Percentiles rank a stretch among this genome's conserved stretches.
Evolutionary conservation across 2,329 filamentous ascomycete genomes (phyloP).

Genomic region (Drechslerella coelobrocha): DNA sequence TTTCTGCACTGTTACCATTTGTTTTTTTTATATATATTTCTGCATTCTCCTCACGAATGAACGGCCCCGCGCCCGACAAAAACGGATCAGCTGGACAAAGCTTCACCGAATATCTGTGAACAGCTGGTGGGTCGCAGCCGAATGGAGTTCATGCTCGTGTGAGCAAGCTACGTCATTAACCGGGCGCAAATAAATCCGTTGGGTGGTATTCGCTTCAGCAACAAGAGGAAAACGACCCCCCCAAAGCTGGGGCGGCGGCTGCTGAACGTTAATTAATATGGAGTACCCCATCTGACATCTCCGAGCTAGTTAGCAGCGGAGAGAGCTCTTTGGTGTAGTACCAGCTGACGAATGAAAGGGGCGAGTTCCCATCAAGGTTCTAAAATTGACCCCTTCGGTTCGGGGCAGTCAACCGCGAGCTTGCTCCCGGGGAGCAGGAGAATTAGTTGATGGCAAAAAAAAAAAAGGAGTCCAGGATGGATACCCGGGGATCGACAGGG

Average conservation of each 20-base stretch:
- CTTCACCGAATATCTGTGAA: conserved; percentile 12
- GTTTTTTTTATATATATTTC: too few relatives aligned
- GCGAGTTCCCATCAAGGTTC: conserved; percentile 27
- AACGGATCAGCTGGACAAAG: conserved; percentile 43
- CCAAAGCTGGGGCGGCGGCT: conserved; percentile 3
- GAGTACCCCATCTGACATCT: conserved; percentile 42
- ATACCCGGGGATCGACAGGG: conserved; percentile 50
- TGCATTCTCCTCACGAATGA: too few relatives aligned
- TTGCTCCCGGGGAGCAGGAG: not conserved
- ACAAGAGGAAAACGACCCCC: not conserved
- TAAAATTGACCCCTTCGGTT: conserved; percentile 46
- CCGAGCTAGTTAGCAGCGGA: conserved; percentile 27
- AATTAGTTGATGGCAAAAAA: conserved; percentile 17
- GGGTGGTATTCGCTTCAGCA: conserved; percentile 6
- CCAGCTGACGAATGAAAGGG: conserved; percentile 11
- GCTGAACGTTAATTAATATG: not conserved
- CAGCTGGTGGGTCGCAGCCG: conserved; percentile 28
- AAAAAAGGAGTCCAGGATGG: too few relatives aligned
- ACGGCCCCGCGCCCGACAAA: conserved; percentile 11
- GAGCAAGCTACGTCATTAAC: conserved; percentile 38
- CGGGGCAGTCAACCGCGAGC: conserved; percentile 10
- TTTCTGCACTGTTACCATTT: too few relatives aligned
- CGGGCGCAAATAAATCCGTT: not conserved
- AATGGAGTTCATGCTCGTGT: conserved; percentile 46
- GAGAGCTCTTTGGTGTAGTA: conserved; percentile 33